Evolutionary conservation across 2,329 filamentous ascomycete genomes (phyloP).

Genomic region (Claviceps sp.): DNA sequence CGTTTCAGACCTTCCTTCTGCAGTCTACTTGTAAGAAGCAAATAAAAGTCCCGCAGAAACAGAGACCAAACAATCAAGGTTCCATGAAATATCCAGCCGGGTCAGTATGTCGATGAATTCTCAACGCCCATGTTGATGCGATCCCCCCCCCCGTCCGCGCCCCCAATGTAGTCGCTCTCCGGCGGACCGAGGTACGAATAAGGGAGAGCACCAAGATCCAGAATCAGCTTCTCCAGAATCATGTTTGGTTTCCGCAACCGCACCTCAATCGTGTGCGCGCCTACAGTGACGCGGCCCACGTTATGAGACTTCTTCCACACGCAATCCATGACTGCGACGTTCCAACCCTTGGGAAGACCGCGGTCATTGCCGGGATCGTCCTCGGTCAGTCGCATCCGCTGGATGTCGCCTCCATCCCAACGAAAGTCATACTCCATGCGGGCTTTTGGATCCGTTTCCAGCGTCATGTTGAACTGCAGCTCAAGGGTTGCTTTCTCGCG

Average conservation of each 20-base stretch:
- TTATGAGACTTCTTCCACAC: conserved; percentile 32
- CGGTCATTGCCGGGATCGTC: conserved; percentile 13
- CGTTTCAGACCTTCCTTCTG: too few species aligned
- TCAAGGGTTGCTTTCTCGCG: conserved; percentile 13
- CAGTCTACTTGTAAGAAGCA: too few species aligned
- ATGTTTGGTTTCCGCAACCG: conserved; percentile 20
- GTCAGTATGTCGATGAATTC: background rate
- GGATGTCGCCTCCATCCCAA: conserved; percentile 26
- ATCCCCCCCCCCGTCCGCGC: background rate
- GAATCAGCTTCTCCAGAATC: conserved; percentile 23
- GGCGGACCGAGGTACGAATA: conserved; percentile 24
- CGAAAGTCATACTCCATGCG: conserved; percentile 37
- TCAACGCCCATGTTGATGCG: conserved; percentile 3
- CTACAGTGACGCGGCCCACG: conserved; percentile 11
- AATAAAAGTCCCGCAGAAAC: background rate
- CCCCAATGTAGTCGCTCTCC: conserved; percentile 13
- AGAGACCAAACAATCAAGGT: background rate
- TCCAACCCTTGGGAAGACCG: conserved; percentile 34
- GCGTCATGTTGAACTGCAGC: conserved; percentile 24
- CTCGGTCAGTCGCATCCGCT: conserved; percentile 18
- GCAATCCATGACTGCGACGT: conserved; percentile 31
- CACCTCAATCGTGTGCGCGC: conserved; percentile 17
- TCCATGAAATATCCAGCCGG: background rate
- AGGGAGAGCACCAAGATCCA: conserved; percentile 19
- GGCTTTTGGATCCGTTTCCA: conserved; percentile 36